Evolutionary conservation across 805 yeast species (phyloP), one percentile per base, ranked within the genome.

Genomic region (Teunomyces atbi): DNA sequence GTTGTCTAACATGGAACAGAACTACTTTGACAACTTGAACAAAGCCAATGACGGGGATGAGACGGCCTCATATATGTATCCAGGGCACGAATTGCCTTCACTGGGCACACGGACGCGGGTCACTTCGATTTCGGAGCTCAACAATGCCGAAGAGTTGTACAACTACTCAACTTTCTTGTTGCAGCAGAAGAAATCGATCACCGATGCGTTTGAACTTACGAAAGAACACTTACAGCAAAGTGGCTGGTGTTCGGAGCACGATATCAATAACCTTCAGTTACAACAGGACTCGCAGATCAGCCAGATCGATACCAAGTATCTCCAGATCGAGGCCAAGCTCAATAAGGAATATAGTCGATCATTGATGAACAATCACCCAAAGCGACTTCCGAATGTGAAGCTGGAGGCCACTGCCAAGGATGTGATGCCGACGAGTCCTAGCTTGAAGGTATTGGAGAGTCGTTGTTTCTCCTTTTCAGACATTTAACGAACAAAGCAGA

Each of bases 191-290:
- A 56, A 54, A 38, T 57, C 66, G 5, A 62, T 69, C 8, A 57
- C 52, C 29, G 65, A 65, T 12, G 71, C 73, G 3, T 71, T 60
- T 50, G 65, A 60, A 32, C 50, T 57, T 20, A 66, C 76, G 15
- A 65, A 56, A 43, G 51, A 56, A 35, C 60, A 68, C 42, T 60
- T 72, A 44, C 45, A 48, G 23, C 60, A 59, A 38, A 62, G 69
- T 28, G 77, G 77, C 2, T 72, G 77, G 77, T 71, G 76, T 51
- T 69, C 74, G 2, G 56, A 50, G 36, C 66, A 69, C 49, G 76
- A 72, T 55, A 60, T 71, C 51, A 63, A 69, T 47, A 71, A 69
- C 56, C 56, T 71, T 41, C 62, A 61, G 45, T 55, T 69, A 20
- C 75, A 72, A 52, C 64, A 65, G 46, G 73, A 66, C 46, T 49